Evolutionary conservation across 306 rosid genomes (phyloP), one percentile per base, ranked within the genome.

Genomic region (Sechiopsis laciniata): DNA sequence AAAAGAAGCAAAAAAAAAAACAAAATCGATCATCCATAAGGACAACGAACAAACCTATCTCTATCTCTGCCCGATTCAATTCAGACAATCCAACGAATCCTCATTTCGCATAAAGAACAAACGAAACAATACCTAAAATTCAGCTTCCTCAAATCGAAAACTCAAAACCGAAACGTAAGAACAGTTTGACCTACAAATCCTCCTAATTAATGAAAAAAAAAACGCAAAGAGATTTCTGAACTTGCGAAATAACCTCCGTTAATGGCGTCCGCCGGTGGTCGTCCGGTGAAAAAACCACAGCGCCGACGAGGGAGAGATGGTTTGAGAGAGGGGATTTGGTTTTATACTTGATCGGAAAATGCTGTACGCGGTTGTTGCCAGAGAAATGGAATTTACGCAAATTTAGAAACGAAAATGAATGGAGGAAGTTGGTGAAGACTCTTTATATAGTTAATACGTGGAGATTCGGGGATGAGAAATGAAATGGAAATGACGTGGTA

Each of bases 401-500:
- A 59, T 21, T 57, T 11, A 57, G 63, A 22, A 55, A 17, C 11
- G 59, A 37, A 7, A 37, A 37, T 7, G 45, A 37, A 37, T 37
- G 8, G 45, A 5, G 45, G 45, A 6, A 32, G 4, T 37, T 8
- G 2, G 8, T 22, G 12, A 56, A 2, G 65, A 24, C 37, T 32
- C 37, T 32, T 32, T 32, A 32, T 1, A 32, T 32, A 32, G 37
- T 1, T 9, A 6, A 5, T 37, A 37, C 45, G 45, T 37, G 45
- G 45, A 20, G 65, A 64, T 4, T 8, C n/a, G 67, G 59, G 59
- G 74, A 16, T 22, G 48, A 5, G 16, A 19, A 14, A 32, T 7
- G n/a, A 5, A 22, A 70, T 1, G 59, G 57, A 15, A 55, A 76
- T 20, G n/a, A 67, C 45, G 46, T 48, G 59, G 74, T 37, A 65